Percentiles rank a stretch among this genome's conserved stretches.
phyloP scores from a whole-genome alignment of 257 asterid genomes.

The Scutellaria barbata region DNA sequence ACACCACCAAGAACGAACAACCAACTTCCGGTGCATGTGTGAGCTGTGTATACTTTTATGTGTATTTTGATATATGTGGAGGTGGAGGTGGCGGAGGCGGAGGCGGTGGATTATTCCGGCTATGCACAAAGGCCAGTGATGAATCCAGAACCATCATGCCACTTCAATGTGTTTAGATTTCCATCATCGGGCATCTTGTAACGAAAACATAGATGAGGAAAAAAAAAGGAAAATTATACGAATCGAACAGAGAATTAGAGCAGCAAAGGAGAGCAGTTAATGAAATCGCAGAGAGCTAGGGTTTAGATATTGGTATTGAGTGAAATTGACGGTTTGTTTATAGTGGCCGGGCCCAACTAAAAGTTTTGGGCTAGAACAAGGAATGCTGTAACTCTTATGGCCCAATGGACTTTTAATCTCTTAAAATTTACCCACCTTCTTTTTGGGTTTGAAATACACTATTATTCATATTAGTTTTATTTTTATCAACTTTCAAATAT shows the following conservation, averaged over 20 bases:
- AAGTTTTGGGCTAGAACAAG: conserved; percentile 1
- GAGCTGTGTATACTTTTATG: not conserved
- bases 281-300: conserved; percentile 13
- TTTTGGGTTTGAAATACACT: too few species aligned
- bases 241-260: not conserved
- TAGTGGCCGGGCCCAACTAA: not conserved
- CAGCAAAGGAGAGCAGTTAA: not conserved
- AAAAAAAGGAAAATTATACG: not conserved
- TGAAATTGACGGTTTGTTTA: not conserved
- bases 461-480: too few species aligned
- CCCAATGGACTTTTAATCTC: not conserved
- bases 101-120: conserved; percentile 47
- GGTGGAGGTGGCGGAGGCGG: conserved; percentile 17
- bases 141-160: conserved; percentile 52
- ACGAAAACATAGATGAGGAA: not conserved
- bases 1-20: conserved; percentile 49
- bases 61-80: not conserved
- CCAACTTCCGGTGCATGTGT: conserved; percentile 40
- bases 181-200: conserved; percentile 51
- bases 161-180: conserved; percentile 48
- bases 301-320: not conserved
- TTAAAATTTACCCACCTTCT: too few species aligned
- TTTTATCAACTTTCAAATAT: too few species aligned
- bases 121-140: conserved; percentile 46
- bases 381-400: not conserved